Percentiles rank a stretch among this genome's conserved stretches.
Evolutionary conservation across 805 yeast genomes (phyloP).

Genomic region (Ogataea haglerorum): DNA sequence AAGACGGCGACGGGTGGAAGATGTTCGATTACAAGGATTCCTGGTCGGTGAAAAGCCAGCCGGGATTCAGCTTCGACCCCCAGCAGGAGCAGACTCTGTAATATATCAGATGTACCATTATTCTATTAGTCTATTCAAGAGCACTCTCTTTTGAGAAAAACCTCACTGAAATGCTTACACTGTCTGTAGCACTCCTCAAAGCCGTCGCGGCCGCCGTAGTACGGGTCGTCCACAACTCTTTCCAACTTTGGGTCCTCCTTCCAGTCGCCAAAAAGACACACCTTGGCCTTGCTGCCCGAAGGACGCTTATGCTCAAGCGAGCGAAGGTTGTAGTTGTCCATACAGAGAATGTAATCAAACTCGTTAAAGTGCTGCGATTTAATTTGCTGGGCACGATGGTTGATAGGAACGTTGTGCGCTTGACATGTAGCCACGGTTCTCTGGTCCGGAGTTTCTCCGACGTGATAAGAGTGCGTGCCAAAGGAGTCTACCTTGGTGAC

Average conservation of each 20-base stretch:
- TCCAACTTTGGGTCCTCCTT: constrained; percentile 47
- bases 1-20: constrained; percentile 57
- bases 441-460: constrained; percentile 78
- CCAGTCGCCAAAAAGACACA: constrained; percentile 81
- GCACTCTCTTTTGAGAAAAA: constrained; percentile 55
- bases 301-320: constrained; percentile 55
- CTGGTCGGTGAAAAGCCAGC: constrained; percentile 47
- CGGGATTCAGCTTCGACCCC: constrained; percentile 34
- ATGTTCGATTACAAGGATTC: constrained; percentile 67
- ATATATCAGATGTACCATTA: background rate
- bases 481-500: constrained; percentile 72
- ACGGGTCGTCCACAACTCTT: constrained; percentile 80
- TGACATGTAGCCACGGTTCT: constrained; percentile 68
- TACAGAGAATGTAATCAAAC: constrained; percentile 68
- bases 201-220: constrained; percentile 84
- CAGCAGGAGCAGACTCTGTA: constrained; percentile 28
- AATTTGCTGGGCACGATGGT: constrained; percentile 74
- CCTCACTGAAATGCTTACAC: constrained; percentile 68
- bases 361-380: constrained; percentile 44
- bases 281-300: constrained; percentile 42
- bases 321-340: constrained; percentile 61
- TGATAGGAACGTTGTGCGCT: constrained; percentile 67
- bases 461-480: constrained; percentile 84
- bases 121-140: background rate
- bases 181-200: constrained; percentile 79